A percentile compares a stretch with the other conserved stretches of the same genome.
Conservation (phyloP, 257 asterid genomes). For the Capsicum pubescens region DNA sequence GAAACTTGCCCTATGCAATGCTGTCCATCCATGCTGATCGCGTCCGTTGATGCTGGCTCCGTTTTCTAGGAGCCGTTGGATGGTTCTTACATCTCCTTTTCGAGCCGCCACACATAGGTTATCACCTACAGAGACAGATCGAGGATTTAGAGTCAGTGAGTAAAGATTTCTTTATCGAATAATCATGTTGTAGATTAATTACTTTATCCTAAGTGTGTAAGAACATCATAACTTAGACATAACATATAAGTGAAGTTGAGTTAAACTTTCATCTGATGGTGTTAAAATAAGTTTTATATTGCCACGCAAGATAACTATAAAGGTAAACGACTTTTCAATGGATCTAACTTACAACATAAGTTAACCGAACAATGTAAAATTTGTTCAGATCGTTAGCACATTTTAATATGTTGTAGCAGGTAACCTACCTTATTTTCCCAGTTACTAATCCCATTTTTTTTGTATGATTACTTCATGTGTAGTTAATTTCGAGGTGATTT, state of each 20-base stretch:
- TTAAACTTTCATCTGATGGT: no score
- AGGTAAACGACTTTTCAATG: background rate
- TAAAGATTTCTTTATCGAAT: no score
- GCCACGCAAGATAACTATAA: background rate
- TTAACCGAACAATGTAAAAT: fast-evolving
- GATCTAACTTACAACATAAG: background rate
- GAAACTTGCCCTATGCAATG: slow-evolving; percentile 72
- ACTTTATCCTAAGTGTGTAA: background rate
- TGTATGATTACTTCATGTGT: background rate
- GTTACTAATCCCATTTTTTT: background rate
- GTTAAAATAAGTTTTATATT: background rate
- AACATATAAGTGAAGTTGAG: background rate
- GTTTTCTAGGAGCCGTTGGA: slow-evolving; percentile 57
- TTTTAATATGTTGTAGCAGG: background rate
- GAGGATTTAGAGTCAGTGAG: background rate
- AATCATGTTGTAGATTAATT: background rate
- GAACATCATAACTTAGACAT: background rate
- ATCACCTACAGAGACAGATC: slow-evolving; percentile 38
- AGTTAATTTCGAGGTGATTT: background rate
- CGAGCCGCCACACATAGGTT: slow-evolving; percentile 60
- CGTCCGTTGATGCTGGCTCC: slow-evolving; percentile 73
- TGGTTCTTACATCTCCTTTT: slow-evolving; percentile 69
- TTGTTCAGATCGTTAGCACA: background rate
- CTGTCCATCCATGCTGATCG: slow-evolving; percentile 80
- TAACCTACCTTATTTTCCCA: background rate